Evolutionary conservation across 2,329 filamentous ascomycete species (phyloP), one percentile per base, ranked within the genome.

Genomic region (Talaromyces islandicus): DNA sequence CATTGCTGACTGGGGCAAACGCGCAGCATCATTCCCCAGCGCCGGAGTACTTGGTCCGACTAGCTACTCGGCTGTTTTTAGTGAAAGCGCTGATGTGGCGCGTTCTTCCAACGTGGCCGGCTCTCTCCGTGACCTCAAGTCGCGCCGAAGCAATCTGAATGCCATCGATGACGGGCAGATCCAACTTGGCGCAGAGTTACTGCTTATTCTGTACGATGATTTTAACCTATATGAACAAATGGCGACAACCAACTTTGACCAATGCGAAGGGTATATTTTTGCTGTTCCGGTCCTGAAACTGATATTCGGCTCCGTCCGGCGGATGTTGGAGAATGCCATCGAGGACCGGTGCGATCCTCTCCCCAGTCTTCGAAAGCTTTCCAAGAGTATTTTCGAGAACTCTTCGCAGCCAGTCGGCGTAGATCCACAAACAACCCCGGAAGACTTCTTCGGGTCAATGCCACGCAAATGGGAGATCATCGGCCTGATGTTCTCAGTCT

Each of bases 381-480:
- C 68, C 1, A 61, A 58, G 54, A 59, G 57, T 17, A 55, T 69
- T 2, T 69, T 69, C 53, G 62, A 65, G n/a, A 66, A 64, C 10
- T 59, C 63, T 24, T 58, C 61, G 2, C 60, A 62, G 25, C 51
- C 59, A 0, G 59, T 69, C 9, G 35, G 61, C 4, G 51, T 67
- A 6, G 51, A 64, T n/a, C 30, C 60, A 4, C 51, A 64, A 9
- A 70, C 63, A 56, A 62, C 66, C 3, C 64, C 65, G 52, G 58
- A 63, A 14, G 64, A 67, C 11, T 70, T 66, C 38, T 61, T 64
- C 21, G 56, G 60, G 1, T 46, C 51, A 1, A 51, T 64, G 10
- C 59, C 64, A 3, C 62, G 62, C 7, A 62, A 65, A 46, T 70
- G 68, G 68, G 68, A 70, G 60, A 57, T 63, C 4, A 64, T 69